A percentile compares a stretch with the other conserved stretches of the same genome.
Conservation (phyloP, 192 early-diverging fungal species). For the Coemansia sp. region DNA sequence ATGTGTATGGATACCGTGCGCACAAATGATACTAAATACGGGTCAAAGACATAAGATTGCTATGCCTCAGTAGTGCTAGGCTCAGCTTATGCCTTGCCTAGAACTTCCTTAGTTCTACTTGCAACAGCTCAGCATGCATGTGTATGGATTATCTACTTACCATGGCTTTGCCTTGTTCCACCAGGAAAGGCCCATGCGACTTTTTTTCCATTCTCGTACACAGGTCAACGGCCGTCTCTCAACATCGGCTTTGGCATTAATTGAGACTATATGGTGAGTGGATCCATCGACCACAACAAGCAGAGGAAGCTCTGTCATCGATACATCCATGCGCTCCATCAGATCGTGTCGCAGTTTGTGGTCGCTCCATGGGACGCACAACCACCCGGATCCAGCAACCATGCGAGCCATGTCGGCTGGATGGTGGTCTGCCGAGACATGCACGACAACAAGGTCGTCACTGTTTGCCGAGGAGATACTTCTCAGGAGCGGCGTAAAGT, state of each 20-base stretch:
- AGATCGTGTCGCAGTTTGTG: conserved; percentile 35
- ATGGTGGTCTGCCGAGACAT: conserved; percentile 45
- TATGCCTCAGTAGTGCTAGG: too few species aligned
- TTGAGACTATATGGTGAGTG: conserved; percentile 41
- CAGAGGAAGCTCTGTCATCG: conserved; percentile 31
- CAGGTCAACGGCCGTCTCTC: conserved; percentile 47
- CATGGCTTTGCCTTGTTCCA: conserved; percentile 46
- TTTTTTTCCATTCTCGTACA: conserved; percentile 44
- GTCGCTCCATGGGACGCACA: conserved; percentile 48
- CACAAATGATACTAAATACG: too few species aligned
- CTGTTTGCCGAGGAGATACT: conserved; percentile 30
- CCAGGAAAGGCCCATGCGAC: conserved; percentile 42
- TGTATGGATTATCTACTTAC: conserved; percentile 22
- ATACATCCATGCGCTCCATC: conserved; percentile 36
- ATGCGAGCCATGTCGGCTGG: conserved; percentile 48
- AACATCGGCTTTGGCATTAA: conserved; percentile 17
- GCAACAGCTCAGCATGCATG: background rate
- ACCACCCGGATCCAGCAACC: conserved; percentile 45
- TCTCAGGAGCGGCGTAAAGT: conserved; percentile 38
- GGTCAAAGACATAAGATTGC: too few species aligned
- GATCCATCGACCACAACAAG: conserved; percentile 41
- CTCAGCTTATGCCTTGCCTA: too few species aligned
- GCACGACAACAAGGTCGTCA: conserved; percentile 38
- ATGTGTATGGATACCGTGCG: background rate
- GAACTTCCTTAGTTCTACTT: background rate